Conservation (phyloP, 371 early-diverging fungal genomes). For the Mortierella sp. region DNA sequence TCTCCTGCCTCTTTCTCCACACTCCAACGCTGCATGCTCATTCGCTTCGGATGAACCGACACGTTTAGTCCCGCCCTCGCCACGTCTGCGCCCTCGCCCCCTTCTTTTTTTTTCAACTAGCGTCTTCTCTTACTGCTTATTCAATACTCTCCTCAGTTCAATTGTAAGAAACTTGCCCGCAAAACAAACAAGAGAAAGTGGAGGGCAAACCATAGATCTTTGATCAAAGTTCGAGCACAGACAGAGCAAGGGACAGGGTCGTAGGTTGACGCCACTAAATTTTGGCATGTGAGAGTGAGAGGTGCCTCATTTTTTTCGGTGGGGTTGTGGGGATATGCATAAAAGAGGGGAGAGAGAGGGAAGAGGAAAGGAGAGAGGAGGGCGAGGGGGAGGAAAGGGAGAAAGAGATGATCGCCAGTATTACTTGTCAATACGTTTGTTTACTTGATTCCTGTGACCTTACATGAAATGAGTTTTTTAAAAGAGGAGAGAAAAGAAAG, state of each 20-base stretch:
- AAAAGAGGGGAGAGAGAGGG: background rate
- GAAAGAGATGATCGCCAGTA: no score
- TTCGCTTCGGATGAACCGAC: background rate
- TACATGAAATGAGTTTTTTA: no score
- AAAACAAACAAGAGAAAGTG: background rate
- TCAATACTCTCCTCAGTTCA: background rate
- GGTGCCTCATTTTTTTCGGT: background rate
- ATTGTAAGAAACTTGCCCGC: background rate
- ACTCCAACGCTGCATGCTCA: background rate
- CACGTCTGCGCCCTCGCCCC: background rate
- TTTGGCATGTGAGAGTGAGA: background rate
- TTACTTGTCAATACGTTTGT: no score
- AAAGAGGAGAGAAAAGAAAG: no score
- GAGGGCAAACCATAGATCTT: slow-evolving; percentile 7
- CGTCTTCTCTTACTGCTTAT: background rate
- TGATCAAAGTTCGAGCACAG: slow-evolving; percentile 15
- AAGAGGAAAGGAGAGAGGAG: no score
- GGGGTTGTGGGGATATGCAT: background rate
- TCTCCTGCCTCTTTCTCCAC: background rate
- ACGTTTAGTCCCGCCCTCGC: no score
- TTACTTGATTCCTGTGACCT: no score
- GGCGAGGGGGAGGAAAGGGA: no score
- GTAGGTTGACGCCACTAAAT: background rate
- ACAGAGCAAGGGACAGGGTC: background rate
- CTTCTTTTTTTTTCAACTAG: background rate